Conservation (phyloP, 768 basidiomycete species). For the Hydnum rufescens region DNA sequence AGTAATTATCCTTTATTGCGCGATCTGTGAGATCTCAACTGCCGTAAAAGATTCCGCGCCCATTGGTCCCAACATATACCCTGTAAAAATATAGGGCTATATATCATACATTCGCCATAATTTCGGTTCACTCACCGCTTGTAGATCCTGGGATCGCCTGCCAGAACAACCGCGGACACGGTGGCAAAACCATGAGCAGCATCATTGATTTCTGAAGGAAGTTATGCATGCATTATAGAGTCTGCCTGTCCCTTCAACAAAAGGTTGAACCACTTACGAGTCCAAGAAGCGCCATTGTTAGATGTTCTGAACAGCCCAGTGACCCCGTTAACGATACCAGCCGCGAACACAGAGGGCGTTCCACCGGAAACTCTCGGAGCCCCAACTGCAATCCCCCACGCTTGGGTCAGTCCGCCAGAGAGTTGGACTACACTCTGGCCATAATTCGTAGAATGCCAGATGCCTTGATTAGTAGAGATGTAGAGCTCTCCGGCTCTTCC, state of each 20-base stretch:
- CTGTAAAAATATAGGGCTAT: too few relatives aligned
- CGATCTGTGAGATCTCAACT: too few relatives aligned
- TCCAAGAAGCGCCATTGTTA: conserved; percentile 22
- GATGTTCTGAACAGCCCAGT: conserved; percentile 40
- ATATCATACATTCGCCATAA: conserved; percentile 4
- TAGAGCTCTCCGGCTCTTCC: conserved; percentile 37
- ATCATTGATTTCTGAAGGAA: conserved; percentile 6
- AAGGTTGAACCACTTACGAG: too few relatives aligned
- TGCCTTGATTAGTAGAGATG: conserved; percentile 37
- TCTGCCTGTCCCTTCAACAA: too few relatives aligned
- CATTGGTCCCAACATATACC: conserved; percentile 9
- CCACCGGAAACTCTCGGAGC: conserved; percentile 28
- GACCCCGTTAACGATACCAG: conserved; percentile 28
- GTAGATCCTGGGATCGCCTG: not conserved
- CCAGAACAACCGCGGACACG: conserved; percentile 3
- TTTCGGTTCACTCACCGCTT: not conserved
- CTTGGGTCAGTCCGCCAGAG: conserved; percentile 25
- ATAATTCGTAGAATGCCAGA: conserved; percentile 37
- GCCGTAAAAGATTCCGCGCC: conserved; percentile 10
- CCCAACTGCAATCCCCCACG: conserved; percentile 26
- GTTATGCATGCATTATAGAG: too few relatives aligned
- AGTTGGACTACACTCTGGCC: conserved; percentile 27
- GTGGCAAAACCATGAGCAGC: conserved; percentile 8
- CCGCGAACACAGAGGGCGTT: conserved; percentile 36
- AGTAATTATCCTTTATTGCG: too few relatives aligned